phyloP scores from a whole-genome alignment of 2,329 filamentous ascomycete species.

The Aspergillus novofumigatus region DNA sequence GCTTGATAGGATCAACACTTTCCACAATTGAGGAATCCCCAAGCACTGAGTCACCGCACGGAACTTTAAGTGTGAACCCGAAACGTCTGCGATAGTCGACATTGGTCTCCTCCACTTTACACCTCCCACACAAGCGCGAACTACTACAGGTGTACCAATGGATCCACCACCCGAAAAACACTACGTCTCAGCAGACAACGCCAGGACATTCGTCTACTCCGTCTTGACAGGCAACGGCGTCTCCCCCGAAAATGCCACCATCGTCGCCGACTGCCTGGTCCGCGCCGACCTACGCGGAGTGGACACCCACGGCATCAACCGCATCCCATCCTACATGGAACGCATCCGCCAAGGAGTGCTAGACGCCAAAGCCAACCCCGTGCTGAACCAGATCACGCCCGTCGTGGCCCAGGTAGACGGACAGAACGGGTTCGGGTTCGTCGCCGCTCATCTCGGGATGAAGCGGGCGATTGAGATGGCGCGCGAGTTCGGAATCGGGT shows the following conservation, averaged over 20 bases:
- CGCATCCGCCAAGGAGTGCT: conserved; percentile 68
- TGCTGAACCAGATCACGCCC: conserved; percentile 60
- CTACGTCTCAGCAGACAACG: conserved; percentile 6
- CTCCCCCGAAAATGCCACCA: conserved; percentile 53
- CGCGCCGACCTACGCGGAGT: conserved; percentile 73
- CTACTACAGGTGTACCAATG: neutral
- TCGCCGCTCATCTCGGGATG: conserved; percentile 66
- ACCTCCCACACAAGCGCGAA: neutral
- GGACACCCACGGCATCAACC: conserved; percentile 74
- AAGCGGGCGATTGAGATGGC: conserved; percentile 63
- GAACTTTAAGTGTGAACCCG: neutral
- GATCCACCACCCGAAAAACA: conserved; percentile 8
- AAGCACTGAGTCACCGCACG: neutral
- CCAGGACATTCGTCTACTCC: conserved; percentile 21
- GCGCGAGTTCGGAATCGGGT: conserved; percentile 62
- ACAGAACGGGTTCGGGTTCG: conserved; percentile 70
- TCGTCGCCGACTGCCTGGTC: conserved; percentile 65
- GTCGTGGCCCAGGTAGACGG: conserved; percentile 66
- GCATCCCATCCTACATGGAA: conserved; percentile 72
- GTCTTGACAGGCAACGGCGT: conserved; percentile 50
- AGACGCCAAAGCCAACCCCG: conserved; percentile 56
- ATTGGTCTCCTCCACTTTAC: neutral
- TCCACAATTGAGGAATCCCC: neutral
- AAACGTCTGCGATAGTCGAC: neutral
- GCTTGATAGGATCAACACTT: neutral